These are phyloP conservation scores for Wallemia hederae DNA, from an alignment of 1,284 basidiomycete species.

Conservation along the genomic window DNA sequence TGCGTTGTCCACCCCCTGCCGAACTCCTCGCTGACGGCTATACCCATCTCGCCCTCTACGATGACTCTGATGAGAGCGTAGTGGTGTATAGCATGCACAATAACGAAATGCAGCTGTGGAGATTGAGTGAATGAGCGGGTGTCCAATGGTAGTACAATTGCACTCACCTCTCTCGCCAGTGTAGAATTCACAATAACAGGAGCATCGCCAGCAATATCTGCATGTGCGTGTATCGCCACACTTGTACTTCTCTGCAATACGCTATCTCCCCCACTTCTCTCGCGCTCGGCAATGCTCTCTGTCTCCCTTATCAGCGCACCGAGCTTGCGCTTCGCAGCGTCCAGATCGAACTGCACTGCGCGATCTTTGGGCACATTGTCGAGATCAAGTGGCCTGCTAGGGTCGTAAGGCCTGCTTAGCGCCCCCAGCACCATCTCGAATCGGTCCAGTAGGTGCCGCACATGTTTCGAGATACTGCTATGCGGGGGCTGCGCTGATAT, in stretches of 20 bases:
- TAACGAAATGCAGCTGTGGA: background rate
- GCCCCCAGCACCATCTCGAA: no score
- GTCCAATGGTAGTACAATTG: no score
- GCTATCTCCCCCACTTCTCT: no score
- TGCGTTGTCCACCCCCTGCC: background rate
- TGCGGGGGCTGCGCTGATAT: background rate
- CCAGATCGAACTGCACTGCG: background rate
- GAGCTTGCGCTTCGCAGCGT: background rate
- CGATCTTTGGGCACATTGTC: background rate
- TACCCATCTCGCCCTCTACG: background rate
- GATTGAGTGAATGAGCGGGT: background rate
- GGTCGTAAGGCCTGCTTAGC: no score
- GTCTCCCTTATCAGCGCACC: background rate
- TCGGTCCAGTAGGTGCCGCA: background rate
- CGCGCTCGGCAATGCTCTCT: no score
- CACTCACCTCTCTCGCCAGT: background rate
- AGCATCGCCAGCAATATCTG: no score
- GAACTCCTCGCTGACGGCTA: background rate
- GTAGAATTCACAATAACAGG: background rate
- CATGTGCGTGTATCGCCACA: no score
- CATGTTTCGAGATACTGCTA: background rate
- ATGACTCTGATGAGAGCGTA: background rate
- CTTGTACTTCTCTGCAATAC: no score
- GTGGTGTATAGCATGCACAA: background rate
- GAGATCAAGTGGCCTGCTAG: background rate